Percentiles rank a stretch among this genome's conserved stretches.
These are phyloP conservation scores for Phytopythium vexans DNA, from an alignment of 352 stramenopile genomes.

Conservation along the genomic window DNA sequence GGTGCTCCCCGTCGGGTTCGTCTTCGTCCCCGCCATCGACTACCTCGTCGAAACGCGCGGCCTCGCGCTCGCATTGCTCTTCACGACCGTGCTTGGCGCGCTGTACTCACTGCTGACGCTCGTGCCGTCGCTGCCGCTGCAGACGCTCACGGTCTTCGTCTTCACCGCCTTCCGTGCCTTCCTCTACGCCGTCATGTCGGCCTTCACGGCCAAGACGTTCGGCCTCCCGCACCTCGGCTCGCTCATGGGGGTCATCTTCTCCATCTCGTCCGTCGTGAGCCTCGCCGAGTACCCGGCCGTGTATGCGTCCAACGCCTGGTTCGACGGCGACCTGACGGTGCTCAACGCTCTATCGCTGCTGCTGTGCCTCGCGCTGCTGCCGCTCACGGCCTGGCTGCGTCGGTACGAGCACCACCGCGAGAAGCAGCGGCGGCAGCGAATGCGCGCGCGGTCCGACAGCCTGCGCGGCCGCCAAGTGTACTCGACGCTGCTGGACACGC, in stretches of 20 bases:
- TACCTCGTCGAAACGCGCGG: slow-evolving; percentile 75
- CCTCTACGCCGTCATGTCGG: slow-evolving; percentile 84
- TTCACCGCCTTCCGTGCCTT: slow-evolving; percentile 86
- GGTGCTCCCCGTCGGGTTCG: slow-evolving; percentile 74
- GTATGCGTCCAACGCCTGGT: slow-evolving; percentile 59
- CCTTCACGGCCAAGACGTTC: slow-evolving; percentile 86
- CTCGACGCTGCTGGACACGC: slow-evolving; percentile 43
- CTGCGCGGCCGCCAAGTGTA: slow-evolving; percentile 25
- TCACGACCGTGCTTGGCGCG: slow-evolving; percentile 70
- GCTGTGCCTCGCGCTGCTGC: slow-evolving; percentile 53
- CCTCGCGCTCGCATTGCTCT: slow-evolving; percentile 58
- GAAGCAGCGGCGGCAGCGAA: slow-evolving; percentile 26
- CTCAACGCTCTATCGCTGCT: slow-evolving; percentile 51
- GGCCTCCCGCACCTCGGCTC: slow-evolving; percentile 82
- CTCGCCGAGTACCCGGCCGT: slow-evolving; percentile 80
- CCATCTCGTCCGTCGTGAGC: slow-evolving; percentile 65
- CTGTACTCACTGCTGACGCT: slow-evolving; percentile 74
- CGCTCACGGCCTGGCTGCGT: slow-evolving; percentile 51
- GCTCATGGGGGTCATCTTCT: slow-evolving; percentile 83
- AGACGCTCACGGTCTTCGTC: slow-evolving; percentile 70
- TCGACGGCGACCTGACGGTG: slow-evolving; percentile 50
- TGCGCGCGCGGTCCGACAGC: slow-evolving; percentile 15
- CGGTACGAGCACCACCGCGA: slow-evolving; percentile 50
- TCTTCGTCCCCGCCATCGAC: slow-evolving; percentile 85
- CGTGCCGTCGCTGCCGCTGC: slow-evolving; percentile 56